Evolutionary conservation across 805 yeast species (phyloP).

Genomic region (Candida stauntonica): DNA sequence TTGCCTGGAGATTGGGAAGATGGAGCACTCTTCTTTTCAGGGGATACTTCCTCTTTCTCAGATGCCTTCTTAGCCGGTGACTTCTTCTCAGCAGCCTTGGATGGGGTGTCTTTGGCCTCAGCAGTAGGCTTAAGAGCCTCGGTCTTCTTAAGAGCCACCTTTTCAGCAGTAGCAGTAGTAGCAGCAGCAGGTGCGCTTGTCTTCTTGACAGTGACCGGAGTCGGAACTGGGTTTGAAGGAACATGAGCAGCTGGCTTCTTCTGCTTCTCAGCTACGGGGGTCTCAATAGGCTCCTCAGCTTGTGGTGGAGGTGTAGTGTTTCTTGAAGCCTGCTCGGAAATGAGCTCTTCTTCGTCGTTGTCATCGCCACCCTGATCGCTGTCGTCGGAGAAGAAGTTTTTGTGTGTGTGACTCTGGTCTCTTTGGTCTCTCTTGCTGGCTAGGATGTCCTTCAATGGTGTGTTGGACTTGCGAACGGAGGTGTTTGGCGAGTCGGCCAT

Average conservation of each 20-base stretch:
- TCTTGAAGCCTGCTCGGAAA: too few relatives aligned
- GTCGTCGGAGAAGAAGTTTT: slow-evolving; percentile 15
- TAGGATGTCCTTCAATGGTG: slow-evolving; percentile 5
- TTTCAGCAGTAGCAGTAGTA: too few relatives aligned
- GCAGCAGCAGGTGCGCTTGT: too few relatives aligned
- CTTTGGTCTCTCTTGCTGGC: slow-evolving; percentile 2
- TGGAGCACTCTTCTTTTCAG: not conserved
- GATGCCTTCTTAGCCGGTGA: not conserved
- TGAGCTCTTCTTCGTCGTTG: too few relatives aligned
- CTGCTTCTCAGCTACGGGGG: not conserved
- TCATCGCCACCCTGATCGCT: slow-evolving; percentile 1
- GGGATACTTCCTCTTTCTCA: too few relatives aligned
- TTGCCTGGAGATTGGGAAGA: too few relatives aligned
- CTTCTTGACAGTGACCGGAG: not conserved
- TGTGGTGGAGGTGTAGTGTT: not conserved
- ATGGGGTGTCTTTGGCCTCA: too few relatives aligned
- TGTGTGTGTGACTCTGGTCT: slow-evolving; percentile 2
- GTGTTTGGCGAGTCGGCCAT: slow-evolving; percentile 6
- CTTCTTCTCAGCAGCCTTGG: slow-evolving; percentile 1
- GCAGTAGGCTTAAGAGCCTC: too few relatives aligned
- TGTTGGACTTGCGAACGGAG: not conserved
- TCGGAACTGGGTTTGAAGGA: not conserved
- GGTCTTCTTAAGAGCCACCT: too few relatives aligned
- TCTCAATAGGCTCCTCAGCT: not conserved
- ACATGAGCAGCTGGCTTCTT: not conserved